Evolutionary conservation across 2,329 filamentous ascomycete genomes (phyloP), one percentile per base, ranked within the genome.

Genomic region (Neofusicoccum kwambonambiense): DNA sequence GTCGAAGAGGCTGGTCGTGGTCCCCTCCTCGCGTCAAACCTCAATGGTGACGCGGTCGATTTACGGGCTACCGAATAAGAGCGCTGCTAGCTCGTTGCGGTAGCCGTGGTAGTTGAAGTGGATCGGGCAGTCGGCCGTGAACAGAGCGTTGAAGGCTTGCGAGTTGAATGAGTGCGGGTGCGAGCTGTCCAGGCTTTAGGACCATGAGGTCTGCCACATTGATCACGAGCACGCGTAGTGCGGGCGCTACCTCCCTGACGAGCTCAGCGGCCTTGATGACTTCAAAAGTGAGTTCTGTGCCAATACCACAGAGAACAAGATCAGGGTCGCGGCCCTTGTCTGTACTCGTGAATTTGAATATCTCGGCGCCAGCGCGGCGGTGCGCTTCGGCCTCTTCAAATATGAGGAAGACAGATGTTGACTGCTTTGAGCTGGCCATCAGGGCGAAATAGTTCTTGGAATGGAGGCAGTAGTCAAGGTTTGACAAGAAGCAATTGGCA

Each of bases 31-130:
- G 31, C 81, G 82, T 68, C 90, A 90, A 3, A 84, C 86, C 13
- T 81, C 82, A 7, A 90, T 83, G 0, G 75, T 81, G 66, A 88
- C 81, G 2, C 86, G 80, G 4, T 84, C 78, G 15, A 84, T 69
- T 9, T 78, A 75, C 0, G 79, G 80, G 0, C 87, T 79, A 0
- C 86, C 86, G 70, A 89, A 90, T 2, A 90, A 74, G 31, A 90
- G 71, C 0, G 87, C 87, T 65, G 85, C 82, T 64, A 90, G 73
- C 71, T 90, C 87, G 1, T 81, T 80, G 4, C 81, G 75, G 69
- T 90, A 90, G 11, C 87, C 87, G 69, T 90, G 88, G 70, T 89
- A 90, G 74, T 90, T 90, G 77, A 90, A 87, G 71, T 86, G 82
- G 5, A 89, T 78, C 0, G 82, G 80, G 27, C 74, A 78, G 67